Percentiles rank a stretch among this genome's conserved stretches.
Evolutionary conservation across 2,329 filamentous ascomycete species (phyloP).

Genomic region (Nemania sp.): DNA sequence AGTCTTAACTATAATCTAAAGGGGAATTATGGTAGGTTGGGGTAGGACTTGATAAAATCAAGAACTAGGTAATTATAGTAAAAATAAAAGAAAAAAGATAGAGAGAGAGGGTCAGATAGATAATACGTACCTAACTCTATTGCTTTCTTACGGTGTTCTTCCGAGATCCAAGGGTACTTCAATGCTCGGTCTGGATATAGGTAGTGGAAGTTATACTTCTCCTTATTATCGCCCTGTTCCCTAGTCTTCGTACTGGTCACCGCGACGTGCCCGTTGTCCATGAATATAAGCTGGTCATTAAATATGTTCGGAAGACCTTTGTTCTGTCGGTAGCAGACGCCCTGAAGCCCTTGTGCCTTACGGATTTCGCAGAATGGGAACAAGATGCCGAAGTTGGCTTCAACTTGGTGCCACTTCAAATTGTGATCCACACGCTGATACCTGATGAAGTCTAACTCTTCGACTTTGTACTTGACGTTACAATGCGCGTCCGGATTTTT

Average conservation of each 20-base stretch:
- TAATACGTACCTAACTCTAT: conserved; percentile 56
- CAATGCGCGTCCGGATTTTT: conserved; percentile 44
- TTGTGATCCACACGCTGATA: conserved; percentile 47
- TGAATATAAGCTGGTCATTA: conserved; percentile 41
- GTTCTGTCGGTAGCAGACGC: conserved; percentile 50
- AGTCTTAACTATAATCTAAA: conserved; percentile 15
- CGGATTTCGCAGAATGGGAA: conserved; percentile 42
- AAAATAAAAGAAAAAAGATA: background rate
- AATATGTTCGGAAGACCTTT: conserved; percentile 43
- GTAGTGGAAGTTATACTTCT: conserved; percentile 48
- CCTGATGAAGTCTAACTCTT: conserved; percentile 50
- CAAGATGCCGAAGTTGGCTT: conserved; percentile 36
- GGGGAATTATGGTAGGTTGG: background rate
- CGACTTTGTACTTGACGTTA: conserved; percentile 50
- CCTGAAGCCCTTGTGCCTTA: conserved; percentile 47
- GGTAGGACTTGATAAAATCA: background rate
- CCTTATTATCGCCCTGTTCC: conserved; percentile 45
- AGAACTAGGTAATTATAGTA: background rate
- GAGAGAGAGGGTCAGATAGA: background rate
- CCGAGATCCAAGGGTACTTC: conserved; percentile 60
- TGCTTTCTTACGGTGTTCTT: conserved; percentile 54
- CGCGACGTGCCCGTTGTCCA: conserved; percentile 46
- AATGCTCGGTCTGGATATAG: conserved; percentile 63
- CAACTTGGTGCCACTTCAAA: conserved; percentile 42
- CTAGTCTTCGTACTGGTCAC: conserved; percentile 43